Percentiles rank a stretch among this genome's conserved stretches.
These are phyloP conservation scores for Saccharomyces hybrid DNA, from an alignment of 1,139 yeast species.

Conservation along the genomic window DNA sequence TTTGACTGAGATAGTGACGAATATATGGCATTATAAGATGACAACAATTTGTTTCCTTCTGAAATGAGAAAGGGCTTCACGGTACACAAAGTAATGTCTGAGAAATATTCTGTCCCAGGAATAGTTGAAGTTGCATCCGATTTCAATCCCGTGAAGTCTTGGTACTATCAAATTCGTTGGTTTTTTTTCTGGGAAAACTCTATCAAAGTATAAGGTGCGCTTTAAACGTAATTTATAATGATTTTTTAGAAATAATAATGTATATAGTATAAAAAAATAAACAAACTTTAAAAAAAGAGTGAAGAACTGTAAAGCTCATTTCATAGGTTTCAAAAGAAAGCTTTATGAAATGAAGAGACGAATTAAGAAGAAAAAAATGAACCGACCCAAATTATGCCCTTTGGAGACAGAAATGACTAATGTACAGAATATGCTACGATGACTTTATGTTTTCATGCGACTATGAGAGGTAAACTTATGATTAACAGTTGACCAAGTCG, in stretches of 20 bases:
- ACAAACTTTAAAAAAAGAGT: not conserved
- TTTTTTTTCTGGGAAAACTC: not conserved
- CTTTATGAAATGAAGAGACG: not conserved
- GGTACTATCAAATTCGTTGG: no score
- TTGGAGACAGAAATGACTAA: not conserved
- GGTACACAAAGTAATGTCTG: no score
- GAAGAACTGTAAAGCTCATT: not conserved
- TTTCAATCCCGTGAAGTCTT: no score
- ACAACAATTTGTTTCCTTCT: no score
- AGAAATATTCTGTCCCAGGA: no score
- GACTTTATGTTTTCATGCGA: not conserved
- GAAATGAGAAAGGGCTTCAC: no score
- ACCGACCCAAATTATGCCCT: not conserved
- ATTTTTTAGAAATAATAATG: not conserved
- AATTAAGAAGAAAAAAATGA: not conserved
- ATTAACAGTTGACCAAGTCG: constrained; percentile 55
- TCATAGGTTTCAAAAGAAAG: not conserved
- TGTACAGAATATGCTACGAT: not conserved
- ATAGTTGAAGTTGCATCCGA: no score
- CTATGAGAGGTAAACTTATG: not conserved
- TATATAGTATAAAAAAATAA: not conserved
- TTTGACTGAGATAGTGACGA: no score
- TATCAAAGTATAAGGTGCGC: not conserved
- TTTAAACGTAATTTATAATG: not conserved
- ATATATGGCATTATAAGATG: no score